Evolutionary conservation across 2,329 filamentous ascomycete genomes (phyloP), one percentile per base, ranked within the genome.

Genomic region (Intubia oerlemansii): DNA sequence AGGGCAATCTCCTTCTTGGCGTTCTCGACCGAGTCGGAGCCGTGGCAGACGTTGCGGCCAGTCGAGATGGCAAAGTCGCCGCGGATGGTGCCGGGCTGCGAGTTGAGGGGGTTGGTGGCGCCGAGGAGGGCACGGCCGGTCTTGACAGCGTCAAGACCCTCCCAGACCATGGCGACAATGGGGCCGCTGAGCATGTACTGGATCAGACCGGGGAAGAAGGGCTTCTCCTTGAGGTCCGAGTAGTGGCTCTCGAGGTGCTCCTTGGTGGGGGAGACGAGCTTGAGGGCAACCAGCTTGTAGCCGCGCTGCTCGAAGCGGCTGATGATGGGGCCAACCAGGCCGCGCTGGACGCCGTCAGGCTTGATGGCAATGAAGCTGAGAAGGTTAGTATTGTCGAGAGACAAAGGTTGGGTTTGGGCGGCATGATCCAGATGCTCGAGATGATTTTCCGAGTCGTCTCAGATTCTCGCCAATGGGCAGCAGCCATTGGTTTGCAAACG

Each of bases 41-140:
- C 88, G 74, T 98, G 88, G 79, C 85, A 95, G 63, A 95, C 82
- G 68, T 98, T 98, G 57, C 85, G 81, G 62, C 88, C 88, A 52
- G 82, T 75, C 47, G 81, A 73, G 44, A 85, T 76, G 51, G 76
- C 75, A 53, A 56, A 82, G 63, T 84, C 76, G 53, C 73, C 85
- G 63, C 88, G 85, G 70, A 98, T 98, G 64, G 88, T 98, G 54
- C 88, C 88, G 40, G 88, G 88, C 48, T 75, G 71, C 33, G 85
- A 95, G 52, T 75, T 79, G 42, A 88, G 69, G 49, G 88, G 88
- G 78, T 98, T 95, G 70, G 88, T 98, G 61, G 88, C 88, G 61
- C 88, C 88, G 56, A 98, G 82, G 56, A 98, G 74, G 57, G 62
- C 53, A 53, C 88, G 85, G 59, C 88, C 88, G 45, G 84, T 93